phyloP scores from a whole-genome alignment of 1,284 basidiomycete species.

The Inonotus hispidus region DNA sequence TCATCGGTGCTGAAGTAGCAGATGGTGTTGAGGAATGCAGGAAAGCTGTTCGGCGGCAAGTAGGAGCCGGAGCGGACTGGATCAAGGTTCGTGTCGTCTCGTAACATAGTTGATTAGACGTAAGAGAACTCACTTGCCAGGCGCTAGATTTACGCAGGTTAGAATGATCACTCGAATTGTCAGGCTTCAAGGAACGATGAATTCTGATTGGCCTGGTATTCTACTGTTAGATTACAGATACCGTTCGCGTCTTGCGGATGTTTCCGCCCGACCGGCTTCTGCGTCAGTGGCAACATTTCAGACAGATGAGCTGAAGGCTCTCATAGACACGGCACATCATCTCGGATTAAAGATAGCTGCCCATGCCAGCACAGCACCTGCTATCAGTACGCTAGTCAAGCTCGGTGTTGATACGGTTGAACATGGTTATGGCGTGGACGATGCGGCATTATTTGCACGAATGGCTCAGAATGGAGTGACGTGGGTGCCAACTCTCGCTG shows the following conservation, averaged over 20 bases:
- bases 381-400: conserved; percentile 33
- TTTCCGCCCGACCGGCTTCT: conserved; percentile 32
- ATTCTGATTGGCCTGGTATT: conserved; percentile 6
- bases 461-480: conserved; percentile 14
- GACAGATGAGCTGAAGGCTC: conserved; percentile 41
- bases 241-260: conserved; percentile 38
- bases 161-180: conserved; percentile 12
- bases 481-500: conserved; percentile 61
- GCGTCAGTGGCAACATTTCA: conserved; percentile 42
- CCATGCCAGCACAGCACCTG: conserved; percentile 41
- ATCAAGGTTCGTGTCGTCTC: conserved; percentile 39
- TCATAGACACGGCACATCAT: conserved; percentile 47
- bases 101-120: neutral
- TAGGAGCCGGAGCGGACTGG: conserved; percentile 67
- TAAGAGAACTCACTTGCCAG: neutral
- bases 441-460: conserved; percentile 20
- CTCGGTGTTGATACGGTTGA: conserved; percentile 46
- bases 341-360: conserved; percentile 56
- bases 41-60: conserved; percentile 52
- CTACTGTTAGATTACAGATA: conserved; percentile 42
- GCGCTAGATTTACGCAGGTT: conserved; percentile 47
- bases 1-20: conserved; percentile 52
- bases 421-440: conserved; percentile 37
- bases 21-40: conserved; percentile 55
- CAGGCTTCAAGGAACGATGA: neutral